A percentile compares a stretch with the other conserved stretches of the same genome.
Evolutionary conservation across 306 rosid species (phyloP).

Genomic region (Urtica urens): DNA sequence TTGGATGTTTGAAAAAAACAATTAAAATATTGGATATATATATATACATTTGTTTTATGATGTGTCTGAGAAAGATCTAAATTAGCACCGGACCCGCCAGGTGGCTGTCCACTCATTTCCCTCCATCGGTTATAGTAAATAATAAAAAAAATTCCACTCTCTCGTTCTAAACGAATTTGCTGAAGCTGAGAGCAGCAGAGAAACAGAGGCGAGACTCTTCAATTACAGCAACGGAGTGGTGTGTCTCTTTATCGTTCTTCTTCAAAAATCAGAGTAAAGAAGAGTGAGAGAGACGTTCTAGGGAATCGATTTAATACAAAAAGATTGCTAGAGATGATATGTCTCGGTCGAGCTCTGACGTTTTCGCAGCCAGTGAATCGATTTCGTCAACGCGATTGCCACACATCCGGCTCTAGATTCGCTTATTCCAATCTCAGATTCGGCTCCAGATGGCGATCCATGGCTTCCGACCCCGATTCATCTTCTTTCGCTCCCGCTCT

Average conservation of each 20-base stretch:
- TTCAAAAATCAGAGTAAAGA: too few relatives aligned
- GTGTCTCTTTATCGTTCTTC: background rate
- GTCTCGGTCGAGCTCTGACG: conserved; percentile 28
- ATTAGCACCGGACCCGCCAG: background rate
- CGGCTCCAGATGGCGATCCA: conserved; percentile 24
- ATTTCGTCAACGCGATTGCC: conserved; percentile 8
- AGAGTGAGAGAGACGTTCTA: background rate
- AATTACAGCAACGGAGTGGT: background rate
- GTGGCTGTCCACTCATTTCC: background rate
- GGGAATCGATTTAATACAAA: too few relatives aligned
- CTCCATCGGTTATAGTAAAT: background rate
- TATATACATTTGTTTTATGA: too few relatives aligned
- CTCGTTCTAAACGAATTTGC: too few relatives aligned
- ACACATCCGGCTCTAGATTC: conserved; percentile 15
- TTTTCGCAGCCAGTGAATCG: conserved; percentile 23
- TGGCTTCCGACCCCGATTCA: conserved; percentile 47
- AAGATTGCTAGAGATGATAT: conserved; percentile 21
- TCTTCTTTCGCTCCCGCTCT: conserved; percentile 45
- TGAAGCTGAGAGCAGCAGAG: too few relatives aligned
- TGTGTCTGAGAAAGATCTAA: background rate
- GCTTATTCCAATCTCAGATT: conserved; percentile 2
- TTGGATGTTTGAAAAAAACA: too few relatives aligned
- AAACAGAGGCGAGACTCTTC: too few relatives aligned
- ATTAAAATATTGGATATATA: too few relatives aligned
- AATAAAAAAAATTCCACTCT: background rate